A percentile compares a stretch with the other conserved stretches of the same genome.
Evolutionary conservation across 495 filamentous ascomycete genomes (phyloP).

Genomic region (Podospora comata): DNA sequence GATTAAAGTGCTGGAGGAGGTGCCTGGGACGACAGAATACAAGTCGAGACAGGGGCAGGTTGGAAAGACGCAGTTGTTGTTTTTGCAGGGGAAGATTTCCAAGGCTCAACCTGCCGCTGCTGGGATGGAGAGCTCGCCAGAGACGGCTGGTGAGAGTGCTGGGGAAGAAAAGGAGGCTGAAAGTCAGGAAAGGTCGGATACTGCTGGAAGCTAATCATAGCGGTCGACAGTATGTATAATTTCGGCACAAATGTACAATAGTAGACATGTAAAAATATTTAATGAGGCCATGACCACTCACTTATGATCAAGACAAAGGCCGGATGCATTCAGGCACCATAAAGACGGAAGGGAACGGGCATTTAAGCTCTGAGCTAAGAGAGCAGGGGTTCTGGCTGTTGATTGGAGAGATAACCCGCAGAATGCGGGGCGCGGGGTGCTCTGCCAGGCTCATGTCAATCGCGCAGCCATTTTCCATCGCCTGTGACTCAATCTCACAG

Average conservation of each 20-base stretch:
- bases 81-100: conserved; percentile 33
- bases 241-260: background rate
- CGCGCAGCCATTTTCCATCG: background rate
- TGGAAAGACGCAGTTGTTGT: conserved; percentile 32
- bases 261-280: background rate
- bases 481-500: conserved; percentile 10
- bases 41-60: conserved; percentile 42
- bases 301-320: background rate
- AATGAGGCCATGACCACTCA: background rate
- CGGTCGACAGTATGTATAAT: too few species aligned
- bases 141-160: background rate
- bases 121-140: background rate
- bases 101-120: conserved; percentile 19
- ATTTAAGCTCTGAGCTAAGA: conserved; percentile 13
- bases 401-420: conserved; percentile 9
- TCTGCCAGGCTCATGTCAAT: background rate
- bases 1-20: conserved; percentile 23
- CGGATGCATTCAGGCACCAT: background rate
- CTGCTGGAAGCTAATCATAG: background rate
- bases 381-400: conserved; percentile 11
- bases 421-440: conserved; percentile 15
- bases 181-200: background rate
- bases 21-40: conserved; percentile 38
- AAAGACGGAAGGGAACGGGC: background rate
- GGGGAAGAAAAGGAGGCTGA: background rate